A percentile compares a stretch with the other conserved stretches of the same genome.
Evolutionary conservation across 2,329 filamentous ascomycete species (phyloP).

Genomic region (Sarocladiaceae sp.): DNA sequence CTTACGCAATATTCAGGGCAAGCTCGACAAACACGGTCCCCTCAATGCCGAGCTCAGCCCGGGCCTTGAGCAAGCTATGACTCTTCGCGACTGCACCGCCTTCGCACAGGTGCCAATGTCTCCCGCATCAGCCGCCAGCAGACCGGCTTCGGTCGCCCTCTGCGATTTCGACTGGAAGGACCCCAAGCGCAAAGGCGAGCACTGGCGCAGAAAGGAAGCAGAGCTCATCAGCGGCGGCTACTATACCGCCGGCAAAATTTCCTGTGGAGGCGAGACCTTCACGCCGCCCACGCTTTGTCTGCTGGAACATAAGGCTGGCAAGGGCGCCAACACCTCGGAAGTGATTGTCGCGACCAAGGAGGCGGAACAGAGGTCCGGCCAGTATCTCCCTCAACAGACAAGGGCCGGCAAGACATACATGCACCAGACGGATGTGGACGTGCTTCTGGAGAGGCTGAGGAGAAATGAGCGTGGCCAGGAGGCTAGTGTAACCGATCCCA

Average conservation of each 20-base stretch:
- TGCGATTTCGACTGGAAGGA: conserved; percentile 77
- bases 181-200: conserved; percentile 55
- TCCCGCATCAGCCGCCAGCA: conserved; percentile 11
- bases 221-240: conserved; percentile 61
- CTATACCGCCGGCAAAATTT: conserved; percentile 47
- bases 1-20: conserved; percentile 30
- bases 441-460: background rate
- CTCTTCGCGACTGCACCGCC: conserved; percentile 71
- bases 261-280: conserved; percentile 26
- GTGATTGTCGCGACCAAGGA: conserved; percentile 17
- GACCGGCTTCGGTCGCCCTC: conserved; percentile 50
- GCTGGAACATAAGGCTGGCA: conserved; percentile 21
- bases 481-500: conserved; percentile 2
- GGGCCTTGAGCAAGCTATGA: conserved; percentile 58
- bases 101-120: conserved; percentile 52
- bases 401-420: background rate
- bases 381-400: background rate
- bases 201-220: conserved; percentile 61
- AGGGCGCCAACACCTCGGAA: conserved; percentile 12
- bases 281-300: conserved; percentile 29
- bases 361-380: background rate
- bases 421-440: background rate
- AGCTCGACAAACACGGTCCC: conserved; percentile 37
- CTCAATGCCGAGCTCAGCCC: conserved; percentile 34
- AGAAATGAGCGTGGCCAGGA: conserved; percentile 4